Base-by-base conservation (phyloP, 306 rosid species). In the Trichosanthes truncata region DNA sequence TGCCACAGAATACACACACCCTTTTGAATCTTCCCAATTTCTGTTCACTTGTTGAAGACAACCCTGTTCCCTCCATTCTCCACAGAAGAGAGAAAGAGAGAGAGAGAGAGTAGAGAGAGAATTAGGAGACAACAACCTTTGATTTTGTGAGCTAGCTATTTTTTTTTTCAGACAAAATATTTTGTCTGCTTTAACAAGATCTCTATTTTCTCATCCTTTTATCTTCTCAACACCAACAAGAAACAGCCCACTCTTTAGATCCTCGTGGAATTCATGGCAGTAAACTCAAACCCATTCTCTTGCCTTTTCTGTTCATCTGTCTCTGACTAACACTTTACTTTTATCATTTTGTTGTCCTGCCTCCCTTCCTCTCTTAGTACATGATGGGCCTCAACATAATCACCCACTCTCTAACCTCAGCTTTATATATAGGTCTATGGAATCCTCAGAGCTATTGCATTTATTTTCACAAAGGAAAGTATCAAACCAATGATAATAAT, bases 1-100 rank as follows among this genome's bases (percentile, higher is more conserved):
- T 90, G 3, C 94, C 94, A 84, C 94, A 90, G 74, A 88, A 90
- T 18, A 90, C 94, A 80, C 94, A 90, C 78, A 90, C 84, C 84
- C 88, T 88, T 85, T 68, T 80, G 83, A 90, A 85, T 51, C 75
- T 84, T 80, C 82, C 66, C 60, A 73, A 25, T 80, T 78, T 82
- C 81, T 81, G 76, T 52, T 84, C 85, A 61, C 75, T 84, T 62
- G 82, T 62, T 53, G 81, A 41, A 71, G 86, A 52, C 20, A 73
- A 29, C 76, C 15, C 88, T 82, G 82, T 89, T 78, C 79, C 84
- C 82, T 86, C 89, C 91, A 89, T 89, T 83, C 43, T 85, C 48
- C 80, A 80, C 52, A 80, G 61, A 74, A 80, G 61, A 74, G 12
- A 52, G 46, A 48, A 13, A 21, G 12, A 43, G 51, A 75, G 25